These are phyloP conservation scores for Tulasnella sp. DNA, from an alignment of 768 basidiomycete genomes.

Conservation along the genomic window DNA sequence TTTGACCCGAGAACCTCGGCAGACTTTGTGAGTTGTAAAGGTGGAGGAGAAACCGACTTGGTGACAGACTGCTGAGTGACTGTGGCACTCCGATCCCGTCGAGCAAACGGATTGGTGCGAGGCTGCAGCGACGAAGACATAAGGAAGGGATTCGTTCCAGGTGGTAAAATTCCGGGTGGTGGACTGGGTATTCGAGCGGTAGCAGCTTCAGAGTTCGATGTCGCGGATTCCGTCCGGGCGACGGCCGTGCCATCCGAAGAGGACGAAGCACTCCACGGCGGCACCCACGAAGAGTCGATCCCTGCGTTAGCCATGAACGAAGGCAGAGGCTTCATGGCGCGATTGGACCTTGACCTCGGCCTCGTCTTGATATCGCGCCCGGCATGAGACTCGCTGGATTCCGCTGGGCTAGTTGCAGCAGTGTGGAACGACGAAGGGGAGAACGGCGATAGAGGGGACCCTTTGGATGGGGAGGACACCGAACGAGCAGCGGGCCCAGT, in stretches of 20 bases:
- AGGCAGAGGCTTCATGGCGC: constrained; percentile 6
- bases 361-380: background rate
- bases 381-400: background rate
- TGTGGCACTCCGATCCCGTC: background rate
- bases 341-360: constrained; percentile 8
- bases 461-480: background rate
- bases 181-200: background rate
- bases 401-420: background rate
- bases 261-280: constrained; percentile 3
- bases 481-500: background rate
- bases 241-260: background rate
- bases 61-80: background rate
- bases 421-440: background rate
- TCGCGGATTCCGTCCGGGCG: background rate
- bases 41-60: background rate
- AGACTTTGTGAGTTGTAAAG: background rate
- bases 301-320: background rate
- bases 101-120: background rate
- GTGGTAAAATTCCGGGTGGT: background rate
- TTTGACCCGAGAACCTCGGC: background rate
- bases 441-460: background rate
- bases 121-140: background rate
- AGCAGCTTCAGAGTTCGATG: background rate
- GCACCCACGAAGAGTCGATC: background rate
- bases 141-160: background rate